Conservation (phyloP, 1,284 basidiomycete species). For the Moniliophthora roreri region DNA sequence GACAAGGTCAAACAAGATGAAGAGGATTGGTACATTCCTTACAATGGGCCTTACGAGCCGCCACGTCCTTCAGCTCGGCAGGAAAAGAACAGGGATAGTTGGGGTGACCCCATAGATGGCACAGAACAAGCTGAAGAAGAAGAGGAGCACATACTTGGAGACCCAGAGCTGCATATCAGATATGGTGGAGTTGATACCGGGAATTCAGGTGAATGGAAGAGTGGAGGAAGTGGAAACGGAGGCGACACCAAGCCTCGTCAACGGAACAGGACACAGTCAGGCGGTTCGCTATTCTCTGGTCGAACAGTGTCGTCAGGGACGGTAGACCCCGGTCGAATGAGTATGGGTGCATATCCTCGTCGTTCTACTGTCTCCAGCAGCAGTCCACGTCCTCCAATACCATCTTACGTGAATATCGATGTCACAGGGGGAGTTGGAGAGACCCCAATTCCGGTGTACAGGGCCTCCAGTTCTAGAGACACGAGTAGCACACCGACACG, state of each 20-base stretch:
- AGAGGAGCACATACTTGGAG: constrained; percentile 26
- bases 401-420: constrained; percentile 43
- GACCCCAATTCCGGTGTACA: constrained; percentile 45
- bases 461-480: constrained; percentile 22
- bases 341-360: constrained; percentile 22
- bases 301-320: constrained; percentile 31
- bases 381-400: constrained; percentile 28
- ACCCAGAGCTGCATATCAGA: constrained; percentile 26
- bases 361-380: constrained; percentile 30
- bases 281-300: constrained; percentile 23
- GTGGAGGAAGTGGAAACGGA: constrained; percentile 13
- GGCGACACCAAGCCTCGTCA: constrained; percentile 13
- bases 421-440: constrained; percentile 57
- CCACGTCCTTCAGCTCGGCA: constrained; percentile 28
- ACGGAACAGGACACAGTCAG: constrained; percentile 29
- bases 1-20: constrained; percentile 24
- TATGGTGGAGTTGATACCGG: constrained; percentile 21
- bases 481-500: constrained; percentile 31
- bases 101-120: constrained; percentile 44
- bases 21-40: constrained; percentile 64
- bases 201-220: constrained; percentile 1
- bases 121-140: constrained; percentile 27
- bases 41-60: constrained; percentile 58
- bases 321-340: constrained; percentile 28
- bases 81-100: constrained; percentile 42